Percentiles rank a stretch among this genome's conserved stretches.
These are phyloP conservation scores for Cyberlindnera americana DNA, from an alignment of 805 yeast species.

Conservation along the genomic window DNA sequence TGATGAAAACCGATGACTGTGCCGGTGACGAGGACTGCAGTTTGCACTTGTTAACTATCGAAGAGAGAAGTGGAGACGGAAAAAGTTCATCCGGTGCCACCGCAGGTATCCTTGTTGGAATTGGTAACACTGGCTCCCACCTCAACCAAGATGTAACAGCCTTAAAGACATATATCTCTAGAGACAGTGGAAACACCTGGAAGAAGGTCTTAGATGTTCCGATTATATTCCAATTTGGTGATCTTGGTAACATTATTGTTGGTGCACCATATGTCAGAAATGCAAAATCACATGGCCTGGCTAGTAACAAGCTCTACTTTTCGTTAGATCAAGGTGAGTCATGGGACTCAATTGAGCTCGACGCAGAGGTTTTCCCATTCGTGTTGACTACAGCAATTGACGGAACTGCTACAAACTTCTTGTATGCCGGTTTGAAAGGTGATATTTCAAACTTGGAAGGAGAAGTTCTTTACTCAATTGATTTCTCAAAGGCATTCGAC, in stretches of 20 bases:
- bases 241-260: conserved; percentile 70
- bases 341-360: conserved; percentile 54
- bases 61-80: conserved; percentile 31
- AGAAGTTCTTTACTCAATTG: conserved; percentile 37
- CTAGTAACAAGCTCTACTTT: conserved; percentile 38
- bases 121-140: conserved; percentile 36
- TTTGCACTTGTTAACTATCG: conserved; percentile 33
- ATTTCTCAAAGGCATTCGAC: conserved; percentile 56
- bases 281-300: conserved; percentile 31
- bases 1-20: conserved; percentile 27
- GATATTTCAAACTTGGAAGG: conserved; percentile 5
- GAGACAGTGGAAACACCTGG: conserved; percentile 85
- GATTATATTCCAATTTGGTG: conserved; percentile 61
- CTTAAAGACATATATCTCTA: conserved; percentile 55
- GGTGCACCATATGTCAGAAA: conserved; percentile 36
- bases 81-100: conserved; percentile 32
- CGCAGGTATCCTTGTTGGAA: conserved; percentile 43
- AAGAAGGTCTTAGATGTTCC: conserved; percentile 48
- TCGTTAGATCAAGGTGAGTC: conserved; percentile 73
- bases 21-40: conserved; percentile 30
- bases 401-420: conserved; percentile 63
- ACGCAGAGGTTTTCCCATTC: conserved; percentile 38
- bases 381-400: conserved; percentile 59
- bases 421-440: conserved; percentile 42
- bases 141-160: conserved; percentile 17